A percentile compares a stretch with the other conserved stretches of the same genome.
Evolutionary conservation across 75 land plant genomes (phyloP).

Genomic region (Isoetes taiwanensis): DNA sequence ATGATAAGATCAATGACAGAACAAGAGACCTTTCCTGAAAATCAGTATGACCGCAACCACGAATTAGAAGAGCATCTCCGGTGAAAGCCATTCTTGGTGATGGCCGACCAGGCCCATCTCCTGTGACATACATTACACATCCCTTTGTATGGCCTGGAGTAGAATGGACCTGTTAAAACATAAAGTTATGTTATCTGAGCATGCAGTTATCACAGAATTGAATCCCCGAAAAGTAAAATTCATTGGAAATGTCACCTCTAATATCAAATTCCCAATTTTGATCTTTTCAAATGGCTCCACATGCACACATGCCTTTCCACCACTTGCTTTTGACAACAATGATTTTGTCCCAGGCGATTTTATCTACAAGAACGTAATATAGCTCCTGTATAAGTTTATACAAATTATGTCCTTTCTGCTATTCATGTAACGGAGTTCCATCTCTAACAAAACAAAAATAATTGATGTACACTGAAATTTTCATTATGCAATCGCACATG

Average conservation of each 20-base stretch:
- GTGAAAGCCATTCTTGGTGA: slow-evolving; percentile 91
- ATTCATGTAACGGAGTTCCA: too few species aligned
- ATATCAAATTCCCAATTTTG: slow-evolving; percentile 48
- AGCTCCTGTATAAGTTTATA: background rate
- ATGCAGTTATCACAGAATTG: too few species aligned
- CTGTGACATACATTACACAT: slow-evolving; percentile 96
- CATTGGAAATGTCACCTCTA: slow-evolving; percentile 63
- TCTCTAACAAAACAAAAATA: background rate
- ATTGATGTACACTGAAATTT: too few species aligned
- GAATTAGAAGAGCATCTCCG: slow-evolving; percentile 87
- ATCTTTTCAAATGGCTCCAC: slow-evolving; percentile 66
- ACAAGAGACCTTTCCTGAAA: slow-evolving; percentile 48
- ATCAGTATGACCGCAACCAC: slow-evolving; percentile 98
- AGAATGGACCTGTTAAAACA: slow-evolving; percentile 54
- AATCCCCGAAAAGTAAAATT: too few species aligned
- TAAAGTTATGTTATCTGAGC: too few species aligned
- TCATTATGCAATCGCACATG: too few species aligned
- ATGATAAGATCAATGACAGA: too few species aligned
- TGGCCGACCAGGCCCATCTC: slow-evolving; percentile 73
- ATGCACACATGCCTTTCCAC: slow-evolving; percentile 55
- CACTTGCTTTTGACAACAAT: slow-evolving; percentile 63
- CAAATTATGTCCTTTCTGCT: background rate
- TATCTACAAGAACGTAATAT: slow-evolving; percentile 20
- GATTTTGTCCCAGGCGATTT: slow-evolving; percentile 63
- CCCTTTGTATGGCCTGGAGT: slow-evolving; percentile 96